A percentile compares a stretch with the other conserved stretches of the same genome.
These are phyloP conservation scores for Nannochloris sp. DNA, from an alignment of 139 green algal genomes.

Conservation along the genomic window DNA sequence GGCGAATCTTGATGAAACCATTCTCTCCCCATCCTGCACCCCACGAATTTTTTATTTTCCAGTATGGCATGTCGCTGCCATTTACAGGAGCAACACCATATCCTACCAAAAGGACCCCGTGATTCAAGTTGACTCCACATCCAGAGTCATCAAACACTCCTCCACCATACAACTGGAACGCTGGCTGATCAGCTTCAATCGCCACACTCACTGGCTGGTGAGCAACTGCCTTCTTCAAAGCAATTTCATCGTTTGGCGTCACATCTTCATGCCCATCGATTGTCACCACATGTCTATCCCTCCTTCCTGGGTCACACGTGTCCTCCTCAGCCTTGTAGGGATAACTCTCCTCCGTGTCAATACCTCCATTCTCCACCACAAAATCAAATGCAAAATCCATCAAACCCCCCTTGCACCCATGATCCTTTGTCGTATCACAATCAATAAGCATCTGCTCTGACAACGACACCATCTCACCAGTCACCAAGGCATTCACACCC, in stretches of 20 bases:
- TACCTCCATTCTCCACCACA: slow-evolving; percentile 76
- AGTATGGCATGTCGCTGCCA: slow-evolving; percentile 57
- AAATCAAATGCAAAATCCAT: slow-evolving; percentile 92
- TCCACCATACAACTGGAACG: slow-evolving; percentile 86
- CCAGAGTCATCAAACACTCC: slow-evolving; percentile 62
- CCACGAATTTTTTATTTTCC: slow-evolving; percentile 97
- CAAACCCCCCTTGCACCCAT: slow-evolving; percentile 82
- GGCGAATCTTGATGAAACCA: slow-evolving; percentile 73
- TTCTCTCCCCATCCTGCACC: slow-evolving; percentile 77
- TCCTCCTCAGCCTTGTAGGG: slow-evolving; percentile 43
- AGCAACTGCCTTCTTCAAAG: slow-evolving; percentile 55
- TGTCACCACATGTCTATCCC: slow-evolving; percentile 59
- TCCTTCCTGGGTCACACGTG: slow-evolving; percentile 44
- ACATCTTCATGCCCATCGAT: slow-evolving; percentile 89
- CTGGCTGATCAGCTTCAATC: slow-evolving; percentile 76
- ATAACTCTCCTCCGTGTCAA: slow-evolving; percentile 87
- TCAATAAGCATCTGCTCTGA: slow-evolving; percentile 89
- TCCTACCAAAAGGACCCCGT: slow-evolving; percentile 91
- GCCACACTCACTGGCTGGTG: slow-evolving; percentile 87
- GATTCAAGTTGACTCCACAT: slow-evolving; percentile 82
- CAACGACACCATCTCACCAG: slow-evolving; percentile 65
- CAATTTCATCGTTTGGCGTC: slow-evolving; percentile 61
- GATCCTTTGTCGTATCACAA: slow-evolving; percentile 60
- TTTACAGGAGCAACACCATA: slow-evolving; percentile 55
- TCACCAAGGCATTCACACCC: slow-evolving; percentile 80